These are phyloP conservation scores for Phaeoacremonium minimum DNA, from an alignment of 2,329 filamentous ascomycete genomes.

Conservation along the genomic window DNA sequence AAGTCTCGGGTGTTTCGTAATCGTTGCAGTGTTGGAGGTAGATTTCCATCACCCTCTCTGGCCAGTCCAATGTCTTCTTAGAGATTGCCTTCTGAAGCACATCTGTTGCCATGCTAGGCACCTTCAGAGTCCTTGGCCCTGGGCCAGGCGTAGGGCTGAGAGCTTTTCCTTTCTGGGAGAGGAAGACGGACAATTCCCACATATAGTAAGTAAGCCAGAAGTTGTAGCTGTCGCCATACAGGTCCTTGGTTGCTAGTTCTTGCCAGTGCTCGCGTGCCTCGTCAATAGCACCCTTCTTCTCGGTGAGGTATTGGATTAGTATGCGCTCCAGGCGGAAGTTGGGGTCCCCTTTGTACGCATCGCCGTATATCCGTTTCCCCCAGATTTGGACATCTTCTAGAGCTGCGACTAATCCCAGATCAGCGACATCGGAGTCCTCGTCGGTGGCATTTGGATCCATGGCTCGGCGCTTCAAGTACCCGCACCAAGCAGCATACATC, in stretches of 20 bases:
- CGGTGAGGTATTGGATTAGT: constrained; percentile 84
- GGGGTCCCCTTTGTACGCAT: constrained; percentile 78
- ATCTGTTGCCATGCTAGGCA: constrained; percentile 70
- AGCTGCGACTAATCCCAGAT: constrained; percentile 81
- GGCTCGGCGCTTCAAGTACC: constrained; percentile 81
- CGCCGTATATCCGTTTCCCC: constrained; percentile 69
- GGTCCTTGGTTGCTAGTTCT: constrained; percentile 58
- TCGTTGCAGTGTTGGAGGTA: constrained; percentile 82
- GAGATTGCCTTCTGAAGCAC: constrained; percentile 69
- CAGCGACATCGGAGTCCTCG: constrained; percentile 83
- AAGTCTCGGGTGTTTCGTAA: constrained; percentile 73
- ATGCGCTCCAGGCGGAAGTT: constrained; percentile 86
- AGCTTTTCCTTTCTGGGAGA: constrained; percentile 40
- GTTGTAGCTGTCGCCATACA: constrained; percentile 73
- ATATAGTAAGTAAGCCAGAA: constrained; percentile 93
- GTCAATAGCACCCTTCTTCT: constrained; percentile 73
- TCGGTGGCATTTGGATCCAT: constrained; percentile 70
- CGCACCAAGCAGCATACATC: constrained; percentile 92
- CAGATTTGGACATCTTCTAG: constrained; percentile 82
- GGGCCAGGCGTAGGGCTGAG: constrained; percentile 48
- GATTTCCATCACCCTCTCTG: constrained; percentile 70
- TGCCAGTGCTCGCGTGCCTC: constrained; percentile 77
- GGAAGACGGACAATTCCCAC: constrained; percentile 75
- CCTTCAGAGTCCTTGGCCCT: constrained; percentile 44
- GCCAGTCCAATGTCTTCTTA: constrained; percentile 65